Conservation (phyloP, 1,139 yeast species). For the Suhomyces yuchorum region DNA sequence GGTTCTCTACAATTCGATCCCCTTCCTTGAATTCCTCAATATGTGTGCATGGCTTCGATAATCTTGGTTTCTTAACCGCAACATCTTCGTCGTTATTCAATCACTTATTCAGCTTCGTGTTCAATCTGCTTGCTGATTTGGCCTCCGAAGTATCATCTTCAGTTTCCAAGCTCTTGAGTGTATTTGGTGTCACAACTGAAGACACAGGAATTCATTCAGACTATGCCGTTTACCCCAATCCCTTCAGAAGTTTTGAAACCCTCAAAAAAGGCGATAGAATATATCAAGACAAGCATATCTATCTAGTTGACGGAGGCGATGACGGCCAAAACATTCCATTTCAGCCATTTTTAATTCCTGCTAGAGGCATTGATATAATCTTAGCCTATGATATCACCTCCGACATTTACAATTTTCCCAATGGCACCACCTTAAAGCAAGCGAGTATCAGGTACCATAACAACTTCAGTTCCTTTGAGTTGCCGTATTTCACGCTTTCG, state of each 20-base stretch:
- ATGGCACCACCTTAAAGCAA: slow-evolving; percentile 33
- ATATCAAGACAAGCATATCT: slow-evolving; percentile 26
- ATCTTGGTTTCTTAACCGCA: slow-evolving; percentile 71
- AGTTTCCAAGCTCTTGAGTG: slow-evolving; percentile 43
- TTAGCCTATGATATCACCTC: slow-evolving; percentile 44
- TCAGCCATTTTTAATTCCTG: slow-evolving; percentile 35
- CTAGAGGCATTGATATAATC: slow-evolving; percentile 36
- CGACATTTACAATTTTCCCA: slow-evolving; percentile 41
- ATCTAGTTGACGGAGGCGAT: slow-evolving; percentile 48
- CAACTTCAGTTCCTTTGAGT: slow-evolving; percentile 11
- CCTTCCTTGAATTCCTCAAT: slow-evolving; percentile 26
- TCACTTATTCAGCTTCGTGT: slow-evolving; percentile 50
- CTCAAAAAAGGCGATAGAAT: not conserved
- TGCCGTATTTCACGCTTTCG: slow-evolving; percentile 24
- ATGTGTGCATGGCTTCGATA: slow-evolving; percentile 66
- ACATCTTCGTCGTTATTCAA: slow-evolving; percentile 75
- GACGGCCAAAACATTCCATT: slow-evolving; percentile 49
- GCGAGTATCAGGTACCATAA: slow-evolving; percentile 29
- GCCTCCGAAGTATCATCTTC: slow-evolving; percentile 44
- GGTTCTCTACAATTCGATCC: slow-evolving; percentile 22
- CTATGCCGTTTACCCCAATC: slow-evolving; percentile 78
- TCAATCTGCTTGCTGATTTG: slow-evolving; percentile 42
- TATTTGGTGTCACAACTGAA: slow-evolving; percentile 48
- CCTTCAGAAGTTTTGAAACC: slow-evolving; percentile 51
- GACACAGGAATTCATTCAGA: slow-evolving; percentile 49